Evolutionary conservation across 2,329 filamentous ascomycete genomes (phyloP).

Genomic region (Pyrenophora tritici-repentis): DNA sequence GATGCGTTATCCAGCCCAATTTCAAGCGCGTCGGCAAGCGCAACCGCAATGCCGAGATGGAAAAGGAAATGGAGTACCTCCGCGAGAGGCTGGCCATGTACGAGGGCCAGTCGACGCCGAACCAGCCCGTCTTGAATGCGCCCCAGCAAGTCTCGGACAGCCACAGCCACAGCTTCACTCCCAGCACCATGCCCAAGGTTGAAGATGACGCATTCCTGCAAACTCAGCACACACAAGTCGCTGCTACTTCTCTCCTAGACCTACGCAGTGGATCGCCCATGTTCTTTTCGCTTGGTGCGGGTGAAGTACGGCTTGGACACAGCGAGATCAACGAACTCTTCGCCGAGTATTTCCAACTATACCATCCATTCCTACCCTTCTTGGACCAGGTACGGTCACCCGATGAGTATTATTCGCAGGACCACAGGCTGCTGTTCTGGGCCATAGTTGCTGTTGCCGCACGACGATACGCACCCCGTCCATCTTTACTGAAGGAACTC

Average conservation of each 20-base stretch:
- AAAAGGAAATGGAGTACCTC: conserved; percentile 72
- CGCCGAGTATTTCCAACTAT: conserved; percentile 73
- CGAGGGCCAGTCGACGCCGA: conserved; percentile 56
- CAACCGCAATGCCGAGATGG: conserved; percentile 84
- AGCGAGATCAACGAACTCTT: conserved; percentile 63
- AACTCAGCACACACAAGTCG: conserved; percentile 46
- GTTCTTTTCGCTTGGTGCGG: conserved; percentile 63
- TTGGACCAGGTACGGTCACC: conserved; percentile 69
- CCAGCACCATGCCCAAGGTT: conserved; percentile 27
- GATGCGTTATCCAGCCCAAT: conserved; percentile 85
- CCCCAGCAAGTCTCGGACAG: conserved; percentile 30
- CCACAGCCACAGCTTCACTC: conserved; percentile 23
- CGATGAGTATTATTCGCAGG: conserved; percentile 73
- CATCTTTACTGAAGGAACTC: conserved; percentile 68
- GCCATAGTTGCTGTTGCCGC: conserved; percentile 76
- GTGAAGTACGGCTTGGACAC: conserved; percentile 50
- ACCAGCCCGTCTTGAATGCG: conserved; percentile 34
- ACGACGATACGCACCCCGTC: conserved; percentile 69
- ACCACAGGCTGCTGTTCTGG: conserved; percentile 86
- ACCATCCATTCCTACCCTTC: conserved; percentile 79
- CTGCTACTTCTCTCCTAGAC: conserved; percentile 48
- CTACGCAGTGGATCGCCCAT: conserved; percentile 56
- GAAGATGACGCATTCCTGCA: conserved; percentile 45
- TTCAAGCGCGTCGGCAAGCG: conserved; percentile 85
- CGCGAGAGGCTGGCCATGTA: conserved; percentile 64